These are phyloP conservation scores for Trifolium subterraneum DNA, from an alignment of 306 rosid species.

Conservation along the genomic window DNA sequence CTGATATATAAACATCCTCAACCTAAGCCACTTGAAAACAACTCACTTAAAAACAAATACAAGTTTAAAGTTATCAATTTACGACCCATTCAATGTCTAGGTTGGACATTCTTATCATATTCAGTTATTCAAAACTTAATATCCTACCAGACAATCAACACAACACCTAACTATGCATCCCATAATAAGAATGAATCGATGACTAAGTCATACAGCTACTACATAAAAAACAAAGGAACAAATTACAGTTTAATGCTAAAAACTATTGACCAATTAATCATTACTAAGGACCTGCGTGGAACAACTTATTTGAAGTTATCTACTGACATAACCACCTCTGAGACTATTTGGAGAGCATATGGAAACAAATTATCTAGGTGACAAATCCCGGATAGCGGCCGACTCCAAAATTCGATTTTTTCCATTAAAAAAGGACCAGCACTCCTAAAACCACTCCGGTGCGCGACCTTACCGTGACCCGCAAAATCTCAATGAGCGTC, in stretches of 20 bases:
- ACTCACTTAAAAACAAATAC: background rate
- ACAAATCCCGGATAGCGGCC: too few species aligned
- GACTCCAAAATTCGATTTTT: too few species aligned
- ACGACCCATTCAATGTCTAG: background rate
- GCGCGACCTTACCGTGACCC: too few species aligned
- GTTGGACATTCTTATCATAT: slow-evolving; percentile 19
- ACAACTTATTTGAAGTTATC: background rate
- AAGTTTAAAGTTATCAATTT: slow-evolving; percentile 10
- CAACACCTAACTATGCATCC: slow-evolving; percentile 8
- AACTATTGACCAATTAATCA: background rate
- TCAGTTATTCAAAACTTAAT: slow-evolving; percentile 18
- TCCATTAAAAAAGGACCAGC: too few species aligned
- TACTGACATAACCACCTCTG: background rate
- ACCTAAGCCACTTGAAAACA: slow-evolving; percentile 14
- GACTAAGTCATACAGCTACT: background rate
- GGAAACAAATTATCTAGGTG: too few species aligned
- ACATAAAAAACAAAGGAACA: slow-evolving; percentile 17
- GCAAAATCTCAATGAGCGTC: too few species aligned
- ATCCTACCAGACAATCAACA: slow-evolving; percentile 23
- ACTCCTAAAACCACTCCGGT: too few species aligned
- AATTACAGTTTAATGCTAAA: slow-evolving; percentile 7
- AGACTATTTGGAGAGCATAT: background rate
- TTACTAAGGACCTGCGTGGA: background rate
- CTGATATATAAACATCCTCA: slow-evolving; percentile 14
- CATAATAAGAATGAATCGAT: slow-evolving; percentile 21